phyloP scores from a whole-genome alignment of 305 asterid genomes.

The Galium porrigens region DNA sequence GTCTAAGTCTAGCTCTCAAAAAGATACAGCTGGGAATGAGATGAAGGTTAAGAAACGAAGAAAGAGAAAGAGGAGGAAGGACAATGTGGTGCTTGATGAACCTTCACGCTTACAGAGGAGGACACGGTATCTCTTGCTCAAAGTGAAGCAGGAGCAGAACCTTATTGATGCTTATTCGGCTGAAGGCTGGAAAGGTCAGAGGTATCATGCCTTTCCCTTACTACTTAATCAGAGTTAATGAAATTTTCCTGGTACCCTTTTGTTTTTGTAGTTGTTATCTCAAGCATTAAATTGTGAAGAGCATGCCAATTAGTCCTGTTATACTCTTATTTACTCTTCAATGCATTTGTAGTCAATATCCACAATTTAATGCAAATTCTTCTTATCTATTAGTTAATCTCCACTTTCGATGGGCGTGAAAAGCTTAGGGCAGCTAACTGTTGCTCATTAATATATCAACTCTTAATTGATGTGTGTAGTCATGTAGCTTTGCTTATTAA shows the following conservation, averaged over 20 bases:
- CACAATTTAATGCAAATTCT: not conserved
- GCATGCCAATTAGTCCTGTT: not conserved
- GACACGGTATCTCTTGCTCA: slow-evolving; percentile 65
- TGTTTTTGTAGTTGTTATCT: not conserved
- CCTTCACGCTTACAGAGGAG: slow-evolving; percentile 74
- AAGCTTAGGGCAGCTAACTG: not conserved
- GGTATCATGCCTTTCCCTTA: slow-evolving; percentile 37
- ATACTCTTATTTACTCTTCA: not conserved
- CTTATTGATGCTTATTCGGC: slow-evolving; percentile 87
- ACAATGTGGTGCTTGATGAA: slow-evolving; percentile 51
- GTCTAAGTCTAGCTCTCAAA: slow-evolving; percentile 25
- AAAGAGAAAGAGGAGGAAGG: slow-evolving; percentile 44
- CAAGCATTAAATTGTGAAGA: not conserved
- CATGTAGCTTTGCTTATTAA: not conserved
- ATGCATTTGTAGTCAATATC: not conserved
- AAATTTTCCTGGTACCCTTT: slow-evolving; percentile 8
- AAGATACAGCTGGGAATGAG: slow-evolving; percentile 18
- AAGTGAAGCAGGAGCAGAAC: slow-evolving; percentile 85
- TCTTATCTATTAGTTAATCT: not conserved
- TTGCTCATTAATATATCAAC: not conserved
- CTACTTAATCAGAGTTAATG: slow-evolving; percentile 14
- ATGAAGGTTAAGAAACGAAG: slow-evolving; percentile 28
- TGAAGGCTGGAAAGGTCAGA: slow-evolving; percentile 98
- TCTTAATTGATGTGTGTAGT: not conserved
- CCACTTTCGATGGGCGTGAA: not conserved